Evolutionary conservation across 805 yeast genomes (phyloP), one percentile per base, ranked within the genome.

Genomic region (Lachancea thermotolerans): DNA sequence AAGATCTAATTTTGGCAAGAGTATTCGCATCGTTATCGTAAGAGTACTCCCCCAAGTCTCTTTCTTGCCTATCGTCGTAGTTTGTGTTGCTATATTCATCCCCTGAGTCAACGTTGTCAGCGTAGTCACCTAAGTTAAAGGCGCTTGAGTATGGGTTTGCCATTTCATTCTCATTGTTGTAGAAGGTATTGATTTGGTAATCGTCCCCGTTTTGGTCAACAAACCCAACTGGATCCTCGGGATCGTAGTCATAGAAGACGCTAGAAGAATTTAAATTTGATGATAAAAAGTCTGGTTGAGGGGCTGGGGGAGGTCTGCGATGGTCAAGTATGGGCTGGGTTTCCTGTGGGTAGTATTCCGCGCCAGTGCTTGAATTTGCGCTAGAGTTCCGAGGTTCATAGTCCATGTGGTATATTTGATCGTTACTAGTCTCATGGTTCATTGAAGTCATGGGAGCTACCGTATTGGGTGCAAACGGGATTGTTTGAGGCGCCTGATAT

Each of bases 161-260:
- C 65, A 65, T 62, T 28, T 62, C 63, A 34, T 66, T 68, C 37
- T 63, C 52, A 38, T 55, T 60, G 37, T 58, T 63, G 27, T 64
- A 36, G 45, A 58, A 64, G 8, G 69, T 59, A 41, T 60, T 60
- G 34, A 65, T 59, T 43, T 58, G 62, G 41, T 65, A 65, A 36
- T 65, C 67, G 42, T 64, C 67, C 32, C 69, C 68, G 35, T 50
- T 54, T 35, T 58, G 64, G 43, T 63, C 67, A 9, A 62, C 52
- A 43, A 56, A 60, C 16, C 48, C 51, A 7, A 38, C 15, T 10
- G 41, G 38, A 12, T 44, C 51, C 44, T 62, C 67, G 1, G 53
- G 51, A 46, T 60, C 66, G 35, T 52, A 49, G 34, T 46, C 46
- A 41, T 46, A 48, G 32, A 28, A 39, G 17, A 18, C 38, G 2